Evolutionary conservation across 768 basidiomycete genomes (phyloP).

Genomic region (Calocybe cyanea): DNA sequence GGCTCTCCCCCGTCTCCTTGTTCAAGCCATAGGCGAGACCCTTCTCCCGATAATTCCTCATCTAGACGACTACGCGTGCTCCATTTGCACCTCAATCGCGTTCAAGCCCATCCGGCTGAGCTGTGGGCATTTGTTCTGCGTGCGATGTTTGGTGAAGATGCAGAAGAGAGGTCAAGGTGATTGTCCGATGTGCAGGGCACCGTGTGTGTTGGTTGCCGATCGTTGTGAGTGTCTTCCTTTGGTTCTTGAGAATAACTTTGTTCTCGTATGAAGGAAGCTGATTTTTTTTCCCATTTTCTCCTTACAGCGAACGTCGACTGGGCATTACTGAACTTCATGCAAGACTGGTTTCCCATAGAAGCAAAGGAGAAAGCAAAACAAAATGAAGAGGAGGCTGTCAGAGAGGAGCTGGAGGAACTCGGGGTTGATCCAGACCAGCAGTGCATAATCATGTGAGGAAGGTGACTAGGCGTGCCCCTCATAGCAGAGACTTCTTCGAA

Average conservation of each 20-base stretch:
- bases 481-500: not conserved
- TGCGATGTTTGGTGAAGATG: constrained; percentile 85
- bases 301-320: constrained; percentile 70
- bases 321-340: constrained; percentile 81
- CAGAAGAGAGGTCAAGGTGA: constrained; percentile 71
- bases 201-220: constrained; percentile 73
- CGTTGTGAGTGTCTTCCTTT: constrained; percentile 51
- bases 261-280: too few species aligned
- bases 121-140: constrained; percentile 80
- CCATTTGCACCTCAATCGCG: constrained; percentile 86
- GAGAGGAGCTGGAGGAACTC: constrained; percentile 65
- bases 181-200: constrained; percentile 84
- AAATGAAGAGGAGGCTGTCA: constrained; percentile 70
- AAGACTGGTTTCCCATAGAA: constrained; percentile 89
- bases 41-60: constrained; percentile 78
- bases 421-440: constrained; percentile 47
- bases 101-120: constrained; percentile 86
- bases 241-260: too few species aligned
- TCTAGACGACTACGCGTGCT: constrained; percentile 80
- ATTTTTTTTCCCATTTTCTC: constrained; percentile 3
- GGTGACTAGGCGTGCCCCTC: constrained; percentile 1
- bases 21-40: constrained; percentile 79
- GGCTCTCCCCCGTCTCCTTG: constrained; percentile 41
- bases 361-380: constrained; percentile 66
- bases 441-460: constrained; percentile 34